These are phyloP conservation scores for Aegle marmelos DNA, from an alignment of 345 rosid species.

Conservation along the genomic window DNA sequence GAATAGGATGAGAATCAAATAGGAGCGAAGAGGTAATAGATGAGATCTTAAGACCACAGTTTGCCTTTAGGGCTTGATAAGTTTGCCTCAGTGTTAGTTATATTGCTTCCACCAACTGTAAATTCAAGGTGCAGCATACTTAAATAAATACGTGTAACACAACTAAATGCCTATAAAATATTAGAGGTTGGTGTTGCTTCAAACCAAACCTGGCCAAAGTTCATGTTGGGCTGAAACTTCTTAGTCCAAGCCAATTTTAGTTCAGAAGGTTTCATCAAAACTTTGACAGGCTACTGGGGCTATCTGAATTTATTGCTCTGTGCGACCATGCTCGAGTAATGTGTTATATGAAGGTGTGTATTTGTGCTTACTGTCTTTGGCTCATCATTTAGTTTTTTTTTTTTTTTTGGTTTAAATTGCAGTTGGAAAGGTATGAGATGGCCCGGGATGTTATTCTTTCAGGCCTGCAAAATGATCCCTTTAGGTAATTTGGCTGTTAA, in stretches of 20 bases:
- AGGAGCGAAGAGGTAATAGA: neutral
- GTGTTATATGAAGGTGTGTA: neutral
- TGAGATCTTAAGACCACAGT: neutral
- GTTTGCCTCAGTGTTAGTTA: neutral
- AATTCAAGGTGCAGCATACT: neutral
- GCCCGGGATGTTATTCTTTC: constrained; percentile 73
- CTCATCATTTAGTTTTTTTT: constrained; percentile 1
- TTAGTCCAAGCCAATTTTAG: neutral
- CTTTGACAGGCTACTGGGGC: neutral
- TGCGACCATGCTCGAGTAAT: neutral
- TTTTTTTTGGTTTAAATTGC: constrained; percentile 27
- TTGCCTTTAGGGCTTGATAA: neutral
- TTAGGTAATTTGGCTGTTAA: constrained; percentile 46
- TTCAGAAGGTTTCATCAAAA: neutral
- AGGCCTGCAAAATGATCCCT: constrained; percentile 91
- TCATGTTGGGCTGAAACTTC: neutral
- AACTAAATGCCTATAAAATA: neutral
- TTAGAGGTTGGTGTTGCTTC: neutral
- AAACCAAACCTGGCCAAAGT: neutral
- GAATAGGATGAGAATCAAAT: neutral
- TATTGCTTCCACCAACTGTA: neutral
- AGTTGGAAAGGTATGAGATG: constrained; percentile 86
- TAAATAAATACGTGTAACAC: neutral
- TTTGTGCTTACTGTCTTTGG: neutral
- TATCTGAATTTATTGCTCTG: neutral